Percentiles rank a stretch among this genome's conserved stretches.
These are phyloP conservation scores for Aspergillus calidoustus DNA, from an alignment of 2,329 filamentous ascomycete genomes.

Conservation along the genomic window DNA sequence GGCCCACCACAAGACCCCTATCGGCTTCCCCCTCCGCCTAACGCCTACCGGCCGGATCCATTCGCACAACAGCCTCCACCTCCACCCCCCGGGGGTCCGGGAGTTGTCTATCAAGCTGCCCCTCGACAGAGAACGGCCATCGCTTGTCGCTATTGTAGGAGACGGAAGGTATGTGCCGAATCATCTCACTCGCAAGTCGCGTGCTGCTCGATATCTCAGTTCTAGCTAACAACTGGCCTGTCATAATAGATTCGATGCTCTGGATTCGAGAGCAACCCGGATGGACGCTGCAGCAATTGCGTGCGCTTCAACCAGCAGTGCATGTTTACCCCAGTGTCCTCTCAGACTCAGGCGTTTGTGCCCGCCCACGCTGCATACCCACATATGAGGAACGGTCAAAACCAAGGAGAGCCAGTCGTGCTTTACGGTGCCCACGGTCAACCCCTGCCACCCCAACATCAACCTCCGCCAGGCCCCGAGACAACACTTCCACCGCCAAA, in stretches of 20 bases:
- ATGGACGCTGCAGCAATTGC: constrained; percentile 75
- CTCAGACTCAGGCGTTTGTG: constrained; percentile 75
- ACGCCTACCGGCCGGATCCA: constrained; percentile 48
- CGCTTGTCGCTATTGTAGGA: constrained; percentile 56
- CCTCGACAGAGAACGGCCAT: constrained; percentile 57
- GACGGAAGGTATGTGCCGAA: constrained; percentile 51
- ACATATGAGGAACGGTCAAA: constrained; percentile 51
- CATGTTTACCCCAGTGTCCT: constrained; percentile 76
- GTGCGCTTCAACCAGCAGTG: constrained; percentile 76
- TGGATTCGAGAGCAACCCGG: constrained; percentile 72
- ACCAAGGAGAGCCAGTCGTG: constrained; percentile 40
- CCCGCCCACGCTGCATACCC: constrained; percentile 71
- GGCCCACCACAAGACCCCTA: constrained; percentile 49
- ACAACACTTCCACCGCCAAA: constrained; percentile 46
- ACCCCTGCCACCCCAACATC: constrained; percentile 51
- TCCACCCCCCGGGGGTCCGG: constrained; percentile 30
- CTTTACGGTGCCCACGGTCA: constrained; percentile 57
- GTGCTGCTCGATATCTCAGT: neutral
- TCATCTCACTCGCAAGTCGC: neutral
- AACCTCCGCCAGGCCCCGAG: constrained; percentile 40
- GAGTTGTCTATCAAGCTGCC: constrained; percentile 49
- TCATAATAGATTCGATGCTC: constrained; percentile 71
- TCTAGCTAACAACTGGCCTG: neutral
- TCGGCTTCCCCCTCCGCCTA: constrained; percentile 49
- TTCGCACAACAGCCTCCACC: constrained; percentile 45